Percentiles rank a stretch among this genome's conserved stretches.
These are phyloP conservation scores for Solanum sitiens DNA, from an alignment of 257 asterid species.

Conservation along the genomic window DNA sequence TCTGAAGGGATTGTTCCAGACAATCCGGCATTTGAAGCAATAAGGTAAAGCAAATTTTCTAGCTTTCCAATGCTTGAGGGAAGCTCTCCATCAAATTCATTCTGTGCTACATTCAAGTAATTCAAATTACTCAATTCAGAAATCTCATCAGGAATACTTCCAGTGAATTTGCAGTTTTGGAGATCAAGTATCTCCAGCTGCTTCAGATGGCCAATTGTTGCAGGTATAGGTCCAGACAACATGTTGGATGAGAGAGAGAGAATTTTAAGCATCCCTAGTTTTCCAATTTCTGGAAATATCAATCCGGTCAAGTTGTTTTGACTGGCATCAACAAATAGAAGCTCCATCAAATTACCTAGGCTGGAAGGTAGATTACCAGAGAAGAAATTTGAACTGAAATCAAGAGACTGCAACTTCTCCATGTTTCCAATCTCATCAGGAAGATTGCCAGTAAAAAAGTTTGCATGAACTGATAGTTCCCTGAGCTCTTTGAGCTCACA, in stretches of 20 bases:
- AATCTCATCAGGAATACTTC: constrained; percentile 42
- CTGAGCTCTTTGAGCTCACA: constrained; percentile 33
- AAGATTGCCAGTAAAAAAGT: constrained; percentile 42
- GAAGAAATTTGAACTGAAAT: constrained; percentile 51
- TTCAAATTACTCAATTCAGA: constrained; percentile 32
- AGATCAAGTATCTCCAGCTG: constrained; percentile 38
- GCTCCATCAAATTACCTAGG: constrained; percentile 32
- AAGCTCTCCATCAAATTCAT: constrained; percentile 39
- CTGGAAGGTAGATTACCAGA: constrained; percentile 48
- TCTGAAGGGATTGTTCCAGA: constrained; percentile 49
- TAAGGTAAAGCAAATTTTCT: constrained; percentile 29
- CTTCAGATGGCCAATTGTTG: constrained; percentile 28
- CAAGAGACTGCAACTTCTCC: constrained; percentile 36
- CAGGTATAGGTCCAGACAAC: constrained; percentile 40
- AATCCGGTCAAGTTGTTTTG: constrained; percentile 43
- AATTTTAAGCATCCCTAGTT: constrained; percentile 24
- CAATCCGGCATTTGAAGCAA: constrained; percentile 44
- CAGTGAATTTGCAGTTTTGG: constrained; percentile 39
- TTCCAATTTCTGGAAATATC: constrained; percentile 38
- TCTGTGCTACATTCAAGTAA: constrained; percentile 45
- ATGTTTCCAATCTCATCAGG: constrained; percentile 51
- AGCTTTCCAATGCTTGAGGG: constrained; percentile 50
- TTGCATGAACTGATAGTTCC: constrained; percentile 48
- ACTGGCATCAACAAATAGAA: constrained; percentile 34
- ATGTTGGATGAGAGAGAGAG: constrained; percentile 53